A percentile compares a stretch with the other conserved stretches of the same genome.
phyloP scores from a whole-genome alignment of 2,329 filamentous ascomycete genomes.

The Colletotrichum sojae region DNA sequence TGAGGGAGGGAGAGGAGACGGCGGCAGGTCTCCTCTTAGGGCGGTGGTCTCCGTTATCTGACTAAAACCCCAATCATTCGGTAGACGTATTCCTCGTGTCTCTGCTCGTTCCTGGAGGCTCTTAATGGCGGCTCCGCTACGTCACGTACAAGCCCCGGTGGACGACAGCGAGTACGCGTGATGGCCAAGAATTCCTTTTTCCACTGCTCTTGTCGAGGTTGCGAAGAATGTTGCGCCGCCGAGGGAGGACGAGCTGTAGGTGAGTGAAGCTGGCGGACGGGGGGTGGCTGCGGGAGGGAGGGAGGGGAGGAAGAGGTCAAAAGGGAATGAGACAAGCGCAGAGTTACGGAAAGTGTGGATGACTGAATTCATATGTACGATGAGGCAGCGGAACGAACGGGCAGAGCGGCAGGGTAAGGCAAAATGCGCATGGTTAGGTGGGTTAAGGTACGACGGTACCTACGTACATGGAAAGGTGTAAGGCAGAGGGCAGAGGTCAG shows the following conservation, averaged over 20 bases:
- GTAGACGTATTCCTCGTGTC: constrained; percentile 7
- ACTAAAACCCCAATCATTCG: constrained; percentile 34
- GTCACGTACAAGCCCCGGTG: constrained; percentile 22
- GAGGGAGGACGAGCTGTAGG: constrained; percentile 15
- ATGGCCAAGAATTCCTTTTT: constrained; percentile 15
- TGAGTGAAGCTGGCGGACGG: constrained; percentile 2
- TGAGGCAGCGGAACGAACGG: constrained; percentile 31
- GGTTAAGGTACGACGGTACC: constrained; percentile 26
- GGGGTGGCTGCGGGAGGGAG: constrained; percentile 5
- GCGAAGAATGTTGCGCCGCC: constrained; percentile 3
- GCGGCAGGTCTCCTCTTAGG: constrained; percentile 25
- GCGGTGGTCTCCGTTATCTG: constrained; percentile 12
- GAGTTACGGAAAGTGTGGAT: constrained; percentile 37
- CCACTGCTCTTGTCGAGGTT: background rate
- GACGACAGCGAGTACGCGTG: constrained; percentile 4
- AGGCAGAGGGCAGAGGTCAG: constrained; percentile 23
- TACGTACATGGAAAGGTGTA: background rate
- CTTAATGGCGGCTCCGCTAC: constrained; percentile 19
- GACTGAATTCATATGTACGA: constrained; percentile 41
- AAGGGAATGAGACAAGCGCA: constrained; percentile 30
- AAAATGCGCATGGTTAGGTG: constrained; percentile 27
- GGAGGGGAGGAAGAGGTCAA: constrained; percentile 34
- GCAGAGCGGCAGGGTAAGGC: constrained; percentile 27
- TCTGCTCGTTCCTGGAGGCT: background rate
- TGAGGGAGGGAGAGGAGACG: constrained; percentile 10